These are phyloP conservation scores for Cryptococcus sp. DNA, from an alignment of 1,284 basidiomycete genomes.

Conservation along the genomic window DNA sequence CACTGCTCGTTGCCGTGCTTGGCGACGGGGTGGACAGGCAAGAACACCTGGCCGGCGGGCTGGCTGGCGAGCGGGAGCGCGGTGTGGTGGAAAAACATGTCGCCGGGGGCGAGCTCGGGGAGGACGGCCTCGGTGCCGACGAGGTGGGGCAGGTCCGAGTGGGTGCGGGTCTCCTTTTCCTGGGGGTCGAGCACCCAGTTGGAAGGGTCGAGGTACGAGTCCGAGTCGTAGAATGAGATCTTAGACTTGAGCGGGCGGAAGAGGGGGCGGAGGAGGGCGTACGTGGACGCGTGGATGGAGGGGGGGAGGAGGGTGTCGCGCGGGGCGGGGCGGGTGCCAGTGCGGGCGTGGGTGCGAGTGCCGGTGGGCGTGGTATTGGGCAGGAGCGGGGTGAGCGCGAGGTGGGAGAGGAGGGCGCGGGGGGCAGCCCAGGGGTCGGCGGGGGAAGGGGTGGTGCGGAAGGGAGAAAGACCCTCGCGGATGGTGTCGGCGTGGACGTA, in stretches of 20 bases:
- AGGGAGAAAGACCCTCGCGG: constrained; percentile 11
- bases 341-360: too few relatives aligned
- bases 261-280: constrained; percentile 40
- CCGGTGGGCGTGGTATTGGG: constrained; percentile 6
- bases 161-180: background rate
- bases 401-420: constrained; percentile 31
- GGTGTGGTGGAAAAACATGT: constrained; percentile 38
- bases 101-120: constrained; percentile 34
- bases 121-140: constrained; percentile 17
- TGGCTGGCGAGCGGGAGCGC: constrained; percentile 20
- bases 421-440: constrained; percentile 7
- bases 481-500: constrained; percentile 31
- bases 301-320: constrained; percentile 12
- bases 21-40: constrained; percentile 30
- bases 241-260: constrained; percentile 31
- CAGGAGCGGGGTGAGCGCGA: constrained; percentile 34
- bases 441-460: constrained; percentile 5
- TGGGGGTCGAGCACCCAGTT: constrained; percentile 30
- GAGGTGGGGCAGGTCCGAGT: constrained; percentile 26
- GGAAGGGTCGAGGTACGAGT: constrained; percentile 30
- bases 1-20: constrained; percentile 22
- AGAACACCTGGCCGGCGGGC: constrained; percentile 23
- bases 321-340: too few relatives aligned
- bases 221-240: constrained; percentile 39
- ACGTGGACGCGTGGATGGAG: constrained; percentile 34